Evolutionary conservation across 163 green algal genomes (phyloP).

Genomic region (Prototheca cutis): DNA sequence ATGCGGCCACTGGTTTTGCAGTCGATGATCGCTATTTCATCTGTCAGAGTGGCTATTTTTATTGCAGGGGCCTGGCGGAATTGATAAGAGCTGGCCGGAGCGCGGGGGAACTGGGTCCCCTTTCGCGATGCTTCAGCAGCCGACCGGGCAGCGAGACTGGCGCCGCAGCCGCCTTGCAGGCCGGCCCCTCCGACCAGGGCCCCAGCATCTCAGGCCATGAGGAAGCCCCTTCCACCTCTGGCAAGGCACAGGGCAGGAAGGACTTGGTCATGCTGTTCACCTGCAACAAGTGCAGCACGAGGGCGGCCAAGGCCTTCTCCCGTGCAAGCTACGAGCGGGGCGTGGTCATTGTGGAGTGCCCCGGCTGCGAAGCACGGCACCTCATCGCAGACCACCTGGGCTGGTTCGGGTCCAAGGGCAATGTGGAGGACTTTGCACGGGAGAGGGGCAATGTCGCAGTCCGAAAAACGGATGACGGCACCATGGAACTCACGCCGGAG

Average conservation of each 20-base stretch:
- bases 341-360: slow-evolving; percentile 64
- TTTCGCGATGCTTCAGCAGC: neutral
- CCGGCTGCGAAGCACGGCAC: slow-evolving; percentile 52
- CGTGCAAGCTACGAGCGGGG: slow-evolving; percentile 51
- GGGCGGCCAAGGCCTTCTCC: slow-evolving; percentile 62
- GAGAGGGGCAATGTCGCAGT: slow-evolving; percentile 6
- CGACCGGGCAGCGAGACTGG: neutral
- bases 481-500: slow-evolving; percentile 15
- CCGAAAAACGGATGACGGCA: slow-evolving; percentile 13
- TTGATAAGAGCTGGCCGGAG: too few relatives aligned
- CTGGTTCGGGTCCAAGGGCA: slow-evolving; percentile 51
- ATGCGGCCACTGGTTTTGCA: too few relatives aligned
- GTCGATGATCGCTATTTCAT: too few relatives aligned
- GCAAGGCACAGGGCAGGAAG: too few relatives aligned
- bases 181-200: too few relatives aligned
- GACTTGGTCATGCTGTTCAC: slow-evolving; percentile 33
- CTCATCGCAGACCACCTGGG: slow-evolving; percentile 63
- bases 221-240: neutral
- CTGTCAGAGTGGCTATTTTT: too few relatives aligned
- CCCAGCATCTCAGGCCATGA: too few relatives aligned
- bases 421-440: slow-evolving; percentile 30
- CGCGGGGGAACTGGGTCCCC: too few relatives aligned
- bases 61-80: too few relatives aligned
- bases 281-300: slow-evolving; percentile 36
- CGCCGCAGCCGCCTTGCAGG: too few relatives aligned